phyloP scores from a whole-genome alignment of 768 basidiomycete genomes.

The Podaxis sp. region DNA sequence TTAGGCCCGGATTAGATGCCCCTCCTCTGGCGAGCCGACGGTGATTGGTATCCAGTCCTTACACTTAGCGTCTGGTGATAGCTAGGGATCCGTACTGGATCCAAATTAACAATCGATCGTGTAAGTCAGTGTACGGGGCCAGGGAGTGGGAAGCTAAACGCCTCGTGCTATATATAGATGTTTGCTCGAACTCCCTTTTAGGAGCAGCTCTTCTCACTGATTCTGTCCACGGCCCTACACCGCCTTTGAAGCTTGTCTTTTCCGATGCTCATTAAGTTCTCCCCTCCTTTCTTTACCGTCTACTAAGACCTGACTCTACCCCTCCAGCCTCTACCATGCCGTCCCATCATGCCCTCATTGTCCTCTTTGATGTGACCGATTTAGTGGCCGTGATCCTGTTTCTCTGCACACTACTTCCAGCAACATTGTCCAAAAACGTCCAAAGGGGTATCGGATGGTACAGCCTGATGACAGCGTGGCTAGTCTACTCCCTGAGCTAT shows the following conservation, averaged over 20 bases:
- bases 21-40: too few species aligned
- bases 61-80: too few species aligned
- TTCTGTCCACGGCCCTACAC: not conserved
- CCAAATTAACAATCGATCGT: too few species aligned
- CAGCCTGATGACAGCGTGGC: conserved; percentile 4
- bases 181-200: not conserved
- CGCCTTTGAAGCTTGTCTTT: not conserved
- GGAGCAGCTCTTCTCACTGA: not conserved
- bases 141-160: not conserved
- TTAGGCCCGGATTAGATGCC: too few species aligned
- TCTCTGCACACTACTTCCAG: not conserved
- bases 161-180: not conserved
- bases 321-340: not conserved
- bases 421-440: not conserved
- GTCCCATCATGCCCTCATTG: conserved; percentile 7
- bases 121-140: too few species aligned
- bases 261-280: not conserved
- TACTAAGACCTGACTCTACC: not conserved
- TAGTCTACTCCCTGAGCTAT: conserved; percentile 9
- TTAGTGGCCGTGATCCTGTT: not conserved
- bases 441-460: conserved; percentile 8
- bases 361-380: conserved; percentile 6
- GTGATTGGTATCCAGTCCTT: too few species aligned
- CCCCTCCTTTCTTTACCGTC: not conserved
- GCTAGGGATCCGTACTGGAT: too few species aligned